Evolutionary conservation across 2,329 filamentous ascomycete genomes (phyloP).

Genomic region (Cadophora gregata): DNA sequence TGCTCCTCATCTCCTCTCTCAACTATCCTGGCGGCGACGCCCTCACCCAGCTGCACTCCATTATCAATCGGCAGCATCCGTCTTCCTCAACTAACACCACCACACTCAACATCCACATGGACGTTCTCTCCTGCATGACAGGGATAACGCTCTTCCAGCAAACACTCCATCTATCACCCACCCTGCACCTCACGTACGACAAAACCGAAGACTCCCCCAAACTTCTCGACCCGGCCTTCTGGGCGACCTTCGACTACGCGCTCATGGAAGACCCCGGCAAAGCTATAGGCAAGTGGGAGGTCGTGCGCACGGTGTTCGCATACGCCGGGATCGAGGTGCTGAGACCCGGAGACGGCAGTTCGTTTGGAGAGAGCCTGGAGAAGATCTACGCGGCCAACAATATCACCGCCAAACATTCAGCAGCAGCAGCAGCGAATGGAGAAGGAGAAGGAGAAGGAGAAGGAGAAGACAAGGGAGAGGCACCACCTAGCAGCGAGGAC

Average conservation of each 20-base stretch:
- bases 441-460: slow-evolving; percentile 16
- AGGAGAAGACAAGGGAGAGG: slow-evolving; percentile 20
- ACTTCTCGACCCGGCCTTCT: slow-evolving; percentile 59
- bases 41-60: slow-evolving; percentile 59
- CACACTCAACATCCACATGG: slow-evolving; percentile 61
- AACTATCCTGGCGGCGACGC: slow-evolving; percentile 95
- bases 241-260: slow-evolving; percentile 68
- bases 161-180: slow-evolving; percentile 31
- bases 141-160: slow-evolving; percentile 70
- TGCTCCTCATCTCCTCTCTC: slow-evolving; percentile 81
- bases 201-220: slow-evolving; percentile 62
- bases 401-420: slow-evolving; percentile 21
- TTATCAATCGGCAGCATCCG: slow-evolving; percentile 15
- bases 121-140: slow-evolving; percentile 73
- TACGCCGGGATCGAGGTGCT: slow-evolving; percentile 65
- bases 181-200: slow-evolving; percentile 53
- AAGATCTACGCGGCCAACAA: slow-evolving; percentile 39
- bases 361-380: slow-evolving; percentile 34
- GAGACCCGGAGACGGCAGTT: slow-evolving; percentile 50
- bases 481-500: slow-evolving; percentile 29
- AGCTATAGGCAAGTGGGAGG: slow-evolving; percentile 61
- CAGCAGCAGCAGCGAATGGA: slow-evolving; percentile 16
- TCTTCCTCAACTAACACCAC: slow-evolving; percentile 39
- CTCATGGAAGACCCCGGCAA: slow-evolving; percentile 59
- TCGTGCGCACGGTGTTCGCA: slow-evolving; percentile 61